Conservation (phyloP, 75 land plant genomes). For the Cupressus sempervirens region DNA sequence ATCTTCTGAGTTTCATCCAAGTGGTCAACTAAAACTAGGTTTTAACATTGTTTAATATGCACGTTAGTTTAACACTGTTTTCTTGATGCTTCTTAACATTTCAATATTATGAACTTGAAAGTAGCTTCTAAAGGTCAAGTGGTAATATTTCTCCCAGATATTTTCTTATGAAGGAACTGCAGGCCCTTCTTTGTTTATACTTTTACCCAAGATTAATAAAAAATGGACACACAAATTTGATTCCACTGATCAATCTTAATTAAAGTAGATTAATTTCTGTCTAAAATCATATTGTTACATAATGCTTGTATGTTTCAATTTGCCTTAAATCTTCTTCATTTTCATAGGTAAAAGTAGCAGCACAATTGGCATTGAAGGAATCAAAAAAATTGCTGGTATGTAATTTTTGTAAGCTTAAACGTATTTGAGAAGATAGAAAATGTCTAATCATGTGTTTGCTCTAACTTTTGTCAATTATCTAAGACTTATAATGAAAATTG, state of each 20-base stretch:
- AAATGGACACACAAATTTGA: background rate
- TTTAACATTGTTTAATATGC: background rate
- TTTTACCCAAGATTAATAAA: background rate
- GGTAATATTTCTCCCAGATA: background rate
- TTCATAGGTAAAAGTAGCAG: constrained; percentile 67
- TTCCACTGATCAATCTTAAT: background rate
- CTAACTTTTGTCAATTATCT: background rate
- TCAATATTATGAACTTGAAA: background rate
- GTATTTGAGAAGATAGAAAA: background rate
- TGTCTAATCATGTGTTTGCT: background rate
- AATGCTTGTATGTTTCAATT: background rate
- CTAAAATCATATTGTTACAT: background rate
- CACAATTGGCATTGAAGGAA: constrained; percentile 71
- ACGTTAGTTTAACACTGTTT: background rate
- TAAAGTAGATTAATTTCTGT: background rate
- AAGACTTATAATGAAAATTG: background rate
- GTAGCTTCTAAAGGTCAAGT: background rate
- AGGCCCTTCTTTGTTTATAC: background rate
- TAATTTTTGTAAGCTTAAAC: background rate
- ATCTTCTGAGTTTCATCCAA: background rate
- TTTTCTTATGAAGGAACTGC: background rate
- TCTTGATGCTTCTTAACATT: background rate
- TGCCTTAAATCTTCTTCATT: background rate
- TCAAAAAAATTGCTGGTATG: constrained; percentile 77
- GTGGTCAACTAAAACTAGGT: background rate